Base-by-base conservation (phyloP, 176 grass and related monocot genomes). In the Microstegium vimineum region DNA sequence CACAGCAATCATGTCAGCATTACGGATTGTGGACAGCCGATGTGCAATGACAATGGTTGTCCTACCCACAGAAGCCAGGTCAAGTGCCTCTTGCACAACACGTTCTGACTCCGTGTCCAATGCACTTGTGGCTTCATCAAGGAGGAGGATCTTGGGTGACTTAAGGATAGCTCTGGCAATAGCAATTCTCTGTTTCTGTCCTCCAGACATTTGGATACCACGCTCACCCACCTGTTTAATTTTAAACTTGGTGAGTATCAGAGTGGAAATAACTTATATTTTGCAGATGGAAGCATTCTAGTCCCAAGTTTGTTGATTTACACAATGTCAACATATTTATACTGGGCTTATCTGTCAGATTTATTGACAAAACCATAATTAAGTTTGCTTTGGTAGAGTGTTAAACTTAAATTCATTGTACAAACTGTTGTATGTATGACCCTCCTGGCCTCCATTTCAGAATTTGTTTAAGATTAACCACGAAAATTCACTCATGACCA, bases 111-210 rank as follows among this genome's bases (percentile, higher is more conserved):
- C 90, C 0, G 90, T 93, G 87, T 98, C 92, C 10, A 98, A 11
- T 49, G 95, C 95, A 47, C 95, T 98, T 0, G 95, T 98, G 41
- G 95, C 95, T 81, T 98, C 95, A 52, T 98, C 95, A 9, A 98
- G 88, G 56, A 98, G 89, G 36, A 98, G 92, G 38, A 98, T 93
- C 86, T 98, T 98, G 28, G 95, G 95, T 57, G 95, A 94, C 81
- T 93, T 95, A n/a, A 98, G 20, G 71, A 98, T 91, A 37, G 95
- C 92, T 83, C 95, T n/a, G 6, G 95, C 95, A 69, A 98, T 98
- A 52, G 95, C 95, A 80, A 98, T 98, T 67, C 95, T 94, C 79
- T 98, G 95, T 62, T 98, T 98, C 77, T 98, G 95, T 2, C 95
- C 95, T 81, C 95, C 95, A 14, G 92, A 98, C 90, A 98, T 98